phyloP scores from a whole-genome alignment of 148 eudicot species.

The Oxyria digyna region DNA sequence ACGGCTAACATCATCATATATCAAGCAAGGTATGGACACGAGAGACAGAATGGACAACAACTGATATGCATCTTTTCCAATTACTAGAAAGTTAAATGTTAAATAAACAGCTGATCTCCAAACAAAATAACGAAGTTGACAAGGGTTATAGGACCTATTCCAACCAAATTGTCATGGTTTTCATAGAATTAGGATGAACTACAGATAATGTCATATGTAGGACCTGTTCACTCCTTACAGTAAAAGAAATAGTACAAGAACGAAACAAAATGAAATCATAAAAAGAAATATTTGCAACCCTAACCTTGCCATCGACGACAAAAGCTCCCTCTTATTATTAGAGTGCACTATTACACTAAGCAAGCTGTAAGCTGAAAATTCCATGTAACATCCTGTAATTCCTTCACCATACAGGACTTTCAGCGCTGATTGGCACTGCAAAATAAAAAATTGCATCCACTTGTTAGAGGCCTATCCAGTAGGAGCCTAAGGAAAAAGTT shows the following conservation, averaged over 20 bases:
- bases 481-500: not conserved
- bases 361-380: constrained; percentile 86
- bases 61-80: not conserved
- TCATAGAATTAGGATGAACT: not conserved
- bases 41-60: not conserved
- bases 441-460: constrained; percentile 9
- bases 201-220: not conserved
- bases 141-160: not conserved
- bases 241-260: not conserved
- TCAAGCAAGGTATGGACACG: not conserved
- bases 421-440: constrained; percentile 92
- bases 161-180: not conserved
- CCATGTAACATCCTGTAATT: constrained; percentile 71
- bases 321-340: constrained; percentile 68
- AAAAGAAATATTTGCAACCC: not conserved
- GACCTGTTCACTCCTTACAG: not conserved
- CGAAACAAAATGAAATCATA: not conserved
- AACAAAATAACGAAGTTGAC: not conserved
- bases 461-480: not conserved
- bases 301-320: constrained; percentile 90
- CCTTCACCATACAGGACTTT: constrained; percentile 85
- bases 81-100: not conserved
- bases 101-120: not conserved
- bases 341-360: constrained; percentile 75
- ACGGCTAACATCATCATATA: not conserved